Conservation (phyloP, 306 rosid species). For the Canavalia gladiata region DNA sequence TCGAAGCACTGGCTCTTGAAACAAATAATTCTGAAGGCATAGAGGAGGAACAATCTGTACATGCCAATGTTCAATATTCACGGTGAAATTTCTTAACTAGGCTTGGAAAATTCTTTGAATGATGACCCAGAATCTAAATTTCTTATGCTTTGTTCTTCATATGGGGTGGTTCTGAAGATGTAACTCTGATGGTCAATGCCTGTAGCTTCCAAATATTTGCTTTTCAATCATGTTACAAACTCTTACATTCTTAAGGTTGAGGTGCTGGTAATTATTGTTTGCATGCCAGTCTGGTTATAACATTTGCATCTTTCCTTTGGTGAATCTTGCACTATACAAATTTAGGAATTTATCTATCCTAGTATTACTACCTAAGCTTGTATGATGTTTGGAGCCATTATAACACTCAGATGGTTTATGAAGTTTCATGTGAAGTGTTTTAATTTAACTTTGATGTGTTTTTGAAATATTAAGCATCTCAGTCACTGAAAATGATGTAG, state of each 20-base stretch:
- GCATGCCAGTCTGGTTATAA: conserved; percentile 2
- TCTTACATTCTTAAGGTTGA: conserved; percentile 41
- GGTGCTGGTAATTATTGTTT: conserved; percentile 35
- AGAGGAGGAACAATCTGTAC: conserved; percentile 76
- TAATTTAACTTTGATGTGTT: conserved; percentile 32
- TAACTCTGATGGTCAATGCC: conserved; percentile 34
- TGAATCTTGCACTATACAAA: conserved; percentile 9
- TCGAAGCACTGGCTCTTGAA: conserved; percentile 93
- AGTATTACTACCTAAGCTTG: conserved; percentile 37
- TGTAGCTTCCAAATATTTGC: conserved; percentile 32
- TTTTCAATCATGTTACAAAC: conserved; percentile 14
- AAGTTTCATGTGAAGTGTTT: conserved; percentile 30
- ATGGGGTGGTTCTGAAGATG: conserved; percentile 39
- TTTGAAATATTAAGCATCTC: conserved; percentile 25
- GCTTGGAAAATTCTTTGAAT: conserved; percentile 20
- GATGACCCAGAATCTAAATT: conserved; percentile 25
- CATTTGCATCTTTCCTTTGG: not conserved
- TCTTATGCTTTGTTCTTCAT: conserved; percentile 35
- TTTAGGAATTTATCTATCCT: conserved; percentile 35
- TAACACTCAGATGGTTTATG: conserved; percentile 38
- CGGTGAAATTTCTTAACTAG: conserved; percentile 59
- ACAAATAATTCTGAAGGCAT: conserved; percentile 60
- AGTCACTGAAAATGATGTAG: conserved; percentile 66
- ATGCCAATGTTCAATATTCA: conserved; percentile 62
- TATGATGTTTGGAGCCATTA: conserved; percentile 15